A percentile compares a stretch with the other conserved stretches of the same genome.
Conservation (phyloP, 2,329 filamentous ascomycete species). For the Colletotrichum sp. region DNA sequence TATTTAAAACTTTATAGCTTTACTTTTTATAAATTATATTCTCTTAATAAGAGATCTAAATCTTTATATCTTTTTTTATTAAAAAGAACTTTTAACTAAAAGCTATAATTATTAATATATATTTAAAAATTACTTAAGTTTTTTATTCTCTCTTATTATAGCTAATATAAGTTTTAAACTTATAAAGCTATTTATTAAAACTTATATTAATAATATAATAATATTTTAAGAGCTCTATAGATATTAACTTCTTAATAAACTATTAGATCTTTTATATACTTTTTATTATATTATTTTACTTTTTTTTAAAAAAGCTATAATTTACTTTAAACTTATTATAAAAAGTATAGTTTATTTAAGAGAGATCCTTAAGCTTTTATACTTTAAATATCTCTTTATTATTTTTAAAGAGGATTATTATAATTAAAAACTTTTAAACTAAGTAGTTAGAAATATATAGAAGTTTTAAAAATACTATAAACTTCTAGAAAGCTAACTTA, state of each 20-base stretch:
- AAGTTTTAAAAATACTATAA: rapidly evolving
- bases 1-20: not conserved
- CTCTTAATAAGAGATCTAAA: not conserved
- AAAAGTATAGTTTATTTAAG: too few species aligned
- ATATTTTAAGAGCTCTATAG: rapidly evolving
- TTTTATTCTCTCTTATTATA: not conserved
- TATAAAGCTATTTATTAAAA: not conserved
- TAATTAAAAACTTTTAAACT: rapidly evolving
- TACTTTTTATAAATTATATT: not conserved
- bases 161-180: rapidly evolving
- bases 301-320: rapidly evolving
- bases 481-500: too few species aligned
- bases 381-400: rapidly evolving
- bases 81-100: not conserved
- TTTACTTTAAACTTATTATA: rapidly evolving
- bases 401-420: too few species aligned
- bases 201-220: not conserved
- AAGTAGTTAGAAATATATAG: too few species aligned
- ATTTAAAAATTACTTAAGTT: not conserved
- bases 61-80: not conserved
- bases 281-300: not conserved
- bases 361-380: rapidly evolving
- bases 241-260: rapidly evolving
- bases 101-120: not conserved
- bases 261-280: not conserved